These are phyloP conservation scores for Chrysophaeum taylorii DNA, from an alignment of 352 stramenopile species.

Conservation along the genomic window DNA sequence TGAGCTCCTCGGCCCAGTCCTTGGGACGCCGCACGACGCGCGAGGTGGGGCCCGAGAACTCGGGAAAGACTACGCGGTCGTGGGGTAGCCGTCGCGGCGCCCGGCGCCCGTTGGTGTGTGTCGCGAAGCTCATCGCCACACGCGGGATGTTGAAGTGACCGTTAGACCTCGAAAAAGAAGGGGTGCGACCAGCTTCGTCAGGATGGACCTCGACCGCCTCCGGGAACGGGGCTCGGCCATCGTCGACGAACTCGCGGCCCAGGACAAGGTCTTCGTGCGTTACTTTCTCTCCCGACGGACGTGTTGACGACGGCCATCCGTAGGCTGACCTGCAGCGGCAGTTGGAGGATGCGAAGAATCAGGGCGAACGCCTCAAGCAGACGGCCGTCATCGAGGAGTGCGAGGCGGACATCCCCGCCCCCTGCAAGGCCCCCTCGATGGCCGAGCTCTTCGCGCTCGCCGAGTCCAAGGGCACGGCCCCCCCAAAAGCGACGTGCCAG, in stretches of 20 bases:
- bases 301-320: no score
- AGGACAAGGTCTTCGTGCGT: background rate
- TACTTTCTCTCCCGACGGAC: no score
- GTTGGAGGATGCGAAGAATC: background rate
- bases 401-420: background rate
- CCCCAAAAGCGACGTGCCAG: background rate
- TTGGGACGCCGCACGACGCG: no score
- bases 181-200: no score
- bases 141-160: no score
- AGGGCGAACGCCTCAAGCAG: slow-evolving; percentile 1
- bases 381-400: background rate
- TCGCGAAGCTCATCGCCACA: no score
- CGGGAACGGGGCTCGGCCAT: background rate
- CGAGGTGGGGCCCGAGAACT: no score
- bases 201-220: background rate
- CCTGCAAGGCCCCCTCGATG: background rate
- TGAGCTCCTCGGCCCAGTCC: no score
- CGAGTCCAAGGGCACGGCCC: background rate
- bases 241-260: background rate
- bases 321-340: background rate
- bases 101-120: no score
- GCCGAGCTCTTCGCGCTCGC: background rate
- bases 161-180: no score
- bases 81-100: no score
- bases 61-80: no score